phyloP scores from a whole-genome alignment of 305 asterid species.

The Lippia alba region DNA sequence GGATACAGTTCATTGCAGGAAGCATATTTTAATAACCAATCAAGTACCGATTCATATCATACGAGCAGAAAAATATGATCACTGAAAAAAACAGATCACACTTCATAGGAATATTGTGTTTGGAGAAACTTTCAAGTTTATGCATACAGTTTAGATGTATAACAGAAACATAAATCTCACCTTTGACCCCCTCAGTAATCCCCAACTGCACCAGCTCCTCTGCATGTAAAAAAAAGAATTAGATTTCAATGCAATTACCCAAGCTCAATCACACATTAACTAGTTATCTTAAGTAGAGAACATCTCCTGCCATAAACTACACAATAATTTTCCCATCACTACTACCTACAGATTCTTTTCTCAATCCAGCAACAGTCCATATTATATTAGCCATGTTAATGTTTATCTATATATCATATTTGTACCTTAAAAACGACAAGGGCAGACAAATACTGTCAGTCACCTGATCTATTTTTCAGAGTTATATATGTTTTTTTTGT shows the following conservation, averaged over 20 bases:
- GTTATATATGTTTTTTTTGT: constrained; percentile 2
- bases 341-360: constrained; percentile 2
- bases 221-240: constrained; percentile 51
- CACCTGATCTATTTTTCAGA: constrained; percentile 2
- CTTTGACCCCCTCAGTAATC: constrained; percentile 70
- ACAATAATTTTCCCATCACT: constrained; percentile 5
- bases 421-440: constrained; percentile 17
- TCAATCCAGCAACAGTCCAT: constrained; percentile 20
- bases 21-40: constrained; percentile 36
- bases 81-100: constrained; percentile 1
- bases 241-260: constrained; percentile 33
- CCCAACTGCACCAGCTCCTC: constrained; percentile 87
- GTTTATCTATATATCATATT: constrained; percentile 7
- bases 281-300: constrained; percentile 21
- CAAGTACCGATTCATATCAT: constrained; percentile 24
- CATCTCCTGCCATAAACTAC: constrained; percentile 16
- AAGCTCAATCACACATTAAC: constrained; percentile 10
- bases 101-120: not conserved
- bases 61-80: constrained; percentile 12
- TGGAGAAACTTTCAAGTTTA: constrained; percentile 18
- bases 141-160: constrained; percentile 3
- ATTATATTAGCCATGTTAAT: not conserved
- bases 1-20: constrained; percentile 40
- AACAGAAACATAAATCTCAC: constrained; percentile 47
- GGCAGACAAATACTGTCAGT: not conserved